Percentiles rank a stretch among this genome's conserved stretches.
Evolutionary conservation across 768 basidiomycete species (phyloP).

Genomic region (Tephrocybe sp.): DNA sequence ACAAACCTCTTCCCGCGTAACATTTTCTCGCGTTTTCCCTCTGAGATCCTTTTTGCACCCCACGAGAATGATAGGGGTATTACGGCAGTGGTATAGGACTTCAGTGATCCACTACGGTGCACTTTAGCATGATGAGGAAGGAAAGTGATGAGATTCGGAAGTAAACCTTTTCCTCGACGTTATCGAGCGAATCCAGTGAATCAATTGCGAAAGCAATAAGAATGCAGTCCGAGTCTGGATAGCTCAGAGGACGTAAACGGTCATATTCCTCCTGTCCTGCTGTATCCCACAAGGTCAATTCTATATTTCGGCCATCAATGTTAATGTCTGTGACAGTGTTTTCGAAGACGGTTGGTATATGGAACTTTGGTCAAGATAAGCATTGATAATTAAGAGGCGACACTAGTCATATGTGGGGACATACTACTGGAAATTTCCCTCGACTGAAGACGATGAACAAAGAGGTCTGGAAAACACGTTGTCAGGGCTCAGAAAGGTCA

Average conservation of each 20-base stretch:
- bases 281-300: slow-evolving; percentile 99
- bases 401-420: not conserved
- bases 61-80: slow-evolving; percentile 92
- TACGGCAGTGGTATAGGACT: slow-evolving; percentile 94
- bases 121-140: not conserved
- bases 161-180: slow-evolving; percentile 96
- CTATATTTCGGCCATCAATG: slow-evolving; percentile 97
- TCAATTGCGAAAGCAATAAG: slow-evolving; percentile 98
- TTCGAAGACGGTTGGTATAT: slow-evolving; percentile 99
- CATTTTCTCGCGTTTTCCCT: slow-evolving; percentile 89
- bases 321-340: slow-evolving; percentile 99
- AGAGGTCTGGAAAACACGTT: not conserved
- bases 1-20: slow-evolving; percentile 85
- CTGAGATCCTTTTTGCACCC: slow-evolving; percentile 99
- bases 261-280: slow-evolving; percentile 99
- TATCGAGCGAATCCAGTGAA: slow-evolving; percentile 95
- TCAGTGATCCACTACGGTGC: slow-evolving; percentile 90
- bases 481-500: not conserved
- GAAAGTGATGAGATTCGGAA: not conserved
- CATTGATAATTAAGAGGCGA: not conserved
- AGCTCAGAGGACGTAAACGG: slow-evolving; percentile 93
- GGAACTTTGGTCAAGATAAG: no score
- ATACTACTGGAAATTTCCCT: slow-evolving; percentile 8
- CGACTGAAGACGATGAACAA: slow-evolving; percentile 7
- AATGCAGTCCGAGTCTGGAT: slow-evolving; percentile 99